phyloP scores from a whole-genome alignment of 345 rosid species.

The Eucalyptus pauciflora region DNA sequence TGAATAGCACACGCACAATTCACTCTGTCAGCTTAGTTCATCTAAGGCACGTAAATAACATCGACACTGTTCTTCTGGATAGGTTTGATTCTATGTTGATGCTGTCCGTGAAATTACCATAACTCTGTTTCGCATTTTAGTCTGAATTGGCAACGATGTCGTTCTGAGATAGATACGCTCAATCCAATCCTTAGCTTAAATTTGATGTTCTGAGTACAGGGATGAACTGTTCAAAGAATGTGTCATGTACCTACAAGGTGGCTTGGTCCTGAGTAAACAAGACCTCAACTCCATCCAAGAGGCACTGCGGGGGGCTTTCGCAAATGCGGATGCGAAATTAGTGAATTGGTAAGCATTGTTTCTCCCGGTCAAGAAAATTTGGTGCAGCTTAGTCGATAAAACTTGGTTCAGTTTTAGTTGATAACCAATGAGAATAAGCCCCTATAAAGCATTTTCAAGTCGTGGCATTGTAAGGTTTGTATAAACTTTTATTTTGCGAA shows the following conservation, averaged over 20 bases:
- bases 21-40: not conserved
- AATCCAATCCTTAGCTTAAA: not conserved
- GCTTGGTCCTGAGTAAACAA: constrained; percentile 50
- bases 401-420: not conserved
- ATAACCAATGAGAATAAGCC: not conserved
- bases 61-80: not conserved
- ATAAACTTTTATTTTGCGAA: constrained; percentile 27
- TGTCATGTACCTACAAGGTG: constrained; percentile 59
- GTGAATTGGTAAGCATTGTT: constrained; percentile 36
- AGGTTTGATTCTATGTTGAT: not conserved
- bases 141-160: not conserved
- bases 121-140: not conserved
- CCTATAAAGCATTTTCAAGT: constrained; percentile 4
- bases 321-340: constrained; percentile 55
- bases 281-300: constrained; percentile 31
- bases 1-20: not conserved
- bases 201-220: constrained; percentile 21
- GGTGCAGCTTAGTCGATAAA: not conserved
- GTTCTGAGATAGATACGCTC: not conserved
- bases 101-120: not conserved
- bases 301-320: constrained; percentile 55
- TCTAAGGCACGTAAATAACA: not conserved
- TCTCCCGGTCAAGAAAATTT: not conserved
- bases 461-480: constrained; percentile 17
- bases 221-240: constrained; percentile 88